Base-by-base conservation (phyloP, 176 grass and related monocot species). In the Aegilops bicornis region DNA sequence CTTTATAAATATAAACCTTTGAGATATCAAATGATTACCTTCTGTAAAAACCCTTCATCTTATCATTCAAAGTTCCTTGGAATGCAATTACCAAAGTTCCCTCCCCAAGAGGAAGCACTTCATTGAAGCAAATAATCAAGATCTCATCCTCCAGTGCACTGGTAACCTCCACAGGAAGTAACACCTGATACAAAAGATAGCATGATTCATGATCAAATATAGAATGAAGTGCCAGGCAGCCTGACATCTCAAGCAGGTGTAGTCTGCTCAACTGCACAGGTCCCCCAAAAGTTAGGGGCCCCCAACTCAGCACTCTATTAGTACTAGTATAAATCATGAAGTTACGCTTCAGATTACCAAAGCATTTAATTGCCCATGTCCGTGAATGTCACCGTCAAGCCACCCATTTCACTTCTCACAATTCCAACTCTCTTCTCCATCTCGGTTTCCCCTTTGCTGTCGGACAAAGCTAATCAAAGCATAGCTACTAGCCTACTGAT, bases 21-120 rank as follows among this genome's bases (percentile, higher is more conserved):
- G 9, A 23, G 29, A 74, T 20, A 79, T 1, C 73, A 80, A 86
- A 77, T 4, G 23, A 83, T 59, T 73, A 98, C 96, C 96, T 98
- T 87, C 88, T 91, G 60, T 98, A 98, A 80, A 98, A 98, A 4
- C 96, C 96, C 76, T 98, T 93, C 96, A 98, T 94, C 79, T 90
- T 98, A 78, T 96, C 96, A 68, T 77, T 98, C 81, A 98, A 81
- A 60, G 80, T 91, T 64, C 96, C 96, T 80, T 88, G 4, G 87
- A 98, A 96, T 7, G 76, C 76, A 88, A 98, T 98, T 3, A 40
- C 37, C 71, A 98, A 79, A 78, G 83, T 77, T 45, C 91, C 96
- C 61, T 87, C 86, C 4, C 93, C 92, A 35, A 62, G 47, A 64
- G 96, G 90, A 86, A 98, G 93, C 77, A 89, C 54, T 76, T 91